phyloP scores from a whole-genome alignment of 2,329 filamentous ascomycete genomes.

The Onygena corvina region DNA sequence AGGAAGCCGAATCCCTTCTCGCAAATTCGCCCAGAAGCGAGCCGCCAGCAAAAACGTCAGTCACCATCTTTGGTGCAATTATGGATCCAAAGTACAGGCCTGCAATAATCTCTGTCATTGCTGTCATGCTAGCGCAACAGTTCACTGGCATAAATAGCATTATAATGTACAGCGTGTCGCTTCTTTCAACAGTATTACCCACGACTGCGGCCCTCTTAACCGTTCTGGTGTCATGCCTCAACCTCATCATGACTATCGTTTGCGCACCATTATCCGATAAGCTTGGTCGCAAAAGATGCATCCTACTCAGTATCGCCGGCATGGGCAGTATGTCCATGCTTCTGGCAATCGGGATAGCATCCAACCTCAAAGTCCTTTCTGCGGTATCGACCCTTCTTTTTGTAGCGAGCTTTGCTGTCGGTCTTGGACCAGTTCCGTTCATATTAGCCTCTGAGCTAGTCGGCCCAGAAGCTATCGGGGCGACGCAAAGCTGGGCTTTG shows the following conservation, averaged over 20 bases:
- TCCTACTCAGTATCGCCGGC: conserved; percentile 69
- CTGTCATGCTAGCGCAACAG: conserved; percentile 87
- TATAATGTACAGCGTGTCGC: conserved; percentile 94
- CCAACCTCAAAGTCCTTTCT: conserved; percentile 59
- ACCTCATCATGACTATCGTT: conserved; percentile 67
- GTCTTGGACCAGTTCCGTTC: conserved; percentile 87
- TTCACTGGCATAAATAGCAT: conserved; percentile 92
- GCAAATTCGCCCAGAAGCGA: conserved; percentile 44
- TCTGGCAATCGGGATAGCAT: conserved; percentile 68
- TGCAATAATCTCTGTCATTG: conserved; percentile 70
- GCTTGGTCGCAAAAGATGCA: conserved; percentile 73
- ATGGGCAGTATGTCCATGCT: conserved; percentile 69
- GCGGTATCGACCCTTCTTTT: conserved; percentile 73
- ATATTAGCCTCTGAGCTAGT: conserved; percentile 88
- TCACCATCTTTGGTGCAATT: conserved; percentile 55
- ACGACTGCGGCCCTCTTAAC: conserved; percentile 73
- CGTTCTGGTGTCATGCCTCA: conserved; percentile 74
- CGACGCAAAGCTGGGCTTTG: conserved; percentile 77
- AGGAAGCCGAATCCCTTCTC: conserved; percentile 61
- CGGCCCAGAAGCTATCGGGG: conserved; percentile 76
- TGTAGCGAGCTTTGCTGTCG: conserved; percentile 79
- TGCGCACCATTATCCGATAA: conserved; percentile 79
- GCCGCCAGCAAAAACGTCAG: conserved; percentile 51
- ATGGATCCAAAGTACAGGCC: conserved; percentile 56
- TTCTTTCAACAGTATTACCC: conserved; percentile 69